Percentiles rank a stretch among this genome's conserved stretches.
These are phyloP conservation scores for Plasmodium falciparum DNA, from an alignment of 169 alveolate species.

Conservation along the genomic window DNA sequence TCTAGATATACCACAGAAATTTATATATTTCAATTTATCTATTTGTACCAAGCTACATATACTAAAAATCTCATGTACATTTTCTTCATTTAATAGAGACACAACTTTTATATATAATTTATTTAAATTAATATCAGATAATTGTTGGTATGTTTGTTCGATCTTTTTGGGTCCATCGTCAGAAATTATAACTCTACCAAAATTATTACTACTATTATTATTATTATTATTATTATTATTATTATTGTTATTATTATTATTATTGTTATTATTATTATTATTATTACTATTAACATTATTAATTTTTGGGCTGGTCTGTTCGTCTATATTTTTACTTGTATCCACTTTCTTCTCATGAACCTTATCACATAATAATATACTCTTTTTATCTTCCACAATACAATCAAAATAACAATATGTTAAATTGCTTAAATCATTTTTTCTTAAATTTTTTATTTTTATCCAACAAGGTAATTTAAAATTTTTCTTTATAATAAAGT, in stretches of 20 bases:
- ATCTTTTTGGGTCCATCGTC: constrained; percentile 27
- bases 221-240: no score
- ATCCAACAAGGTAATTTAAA: constrained; percentile 73
- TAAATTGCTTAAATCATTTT: constrained; percentile 24
- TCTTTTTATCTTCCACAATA: constrained; percentile 11
- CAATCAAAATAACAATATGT: constrained; percentile 73
- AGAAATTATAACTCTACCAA: no score
- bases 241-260: no score
- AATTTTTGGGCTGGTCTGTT: not conserved
- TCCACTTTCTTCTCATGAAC: not conserved
- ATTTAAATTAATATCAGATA: constrained; percentile 45
- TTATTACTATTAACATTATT: no score
- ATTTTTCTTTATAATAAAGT: constrained; percentile 59
- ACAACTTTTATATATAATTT: constrained; percentile 54
- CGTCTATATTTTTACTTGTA: not conserved
- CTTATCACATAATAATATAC: constrained; percentile 38
- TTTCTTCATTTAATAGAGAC: constrained; percentile 48
- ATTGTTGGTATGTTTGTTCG: not conserved
- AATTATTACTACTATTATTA: no score
- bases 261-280: no score
- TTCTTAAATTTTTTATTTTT: constrained; percentile 35
- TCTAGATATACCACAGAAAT: constrained; percentile 35
- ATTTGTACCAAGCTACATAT: constrained; percentile 32
- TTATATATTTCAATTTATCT: constrained; percentile 42
- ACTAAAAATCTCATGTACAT: constrained; percentile 58